Base-by-base conservation (phyloP, 2,329 filamentous ascomycete genomes). In the Colletotrichum noveboracense region DNA sequence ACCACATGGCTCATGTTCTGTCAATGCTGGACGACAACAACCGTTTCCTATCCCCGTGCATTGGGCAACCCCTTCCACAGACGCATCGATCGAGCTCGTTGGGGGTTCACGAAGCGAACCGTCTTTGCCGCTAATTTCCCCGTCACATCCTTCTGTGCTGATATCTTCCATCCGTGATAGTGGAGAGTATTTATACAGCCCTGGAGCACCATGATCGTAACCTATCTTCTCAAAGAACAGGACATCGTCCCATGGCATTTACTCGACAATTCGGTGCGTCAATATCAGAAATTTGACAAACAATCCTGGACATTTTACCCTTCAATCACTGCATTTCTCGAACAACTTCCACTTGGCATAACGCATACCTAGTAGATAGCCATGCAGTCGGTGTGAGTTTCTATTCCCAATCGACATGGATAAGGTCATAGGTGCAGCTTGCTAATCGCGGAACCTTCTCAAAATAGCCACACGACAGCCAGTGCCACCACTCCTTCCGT, bases 241-340 rank as follows among this genome's bases (percentile, higher is more conserved):
- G 38, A 43, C 38, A 43, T 43, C 38, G 8, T 43, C 2, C 5
- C 16, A 0, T 43, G 9, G 38, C 38, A 43, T 1, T 43, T n/a
- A 1, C 16, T n/a, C 2, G 16, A 0, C 2, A 6, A n/a, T n/a
- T 43, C 18, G 0, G 18, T 43, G 16, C 2, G 16, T 18, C 38
- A 43, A n/a, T 10, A 43, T 10, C 2, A 1, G 18, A n/a, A 5
- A n/a, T 3, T n/a, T 10, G 1, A 18, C 26, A 26, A 26, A 26
- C 5, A 26, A 26, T 26, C 26, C 26, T 26, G 26, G 6, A 28
- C 8, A 18, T 43, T 10, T 43, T 5, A 5, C 6, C 5, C 1
- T 3, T 43, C 38, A 43, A 18, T 4, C 3, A 43, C 38, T 43
- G 16, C 5, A n/a, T 43, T 43, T 18, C 16, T n/a, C 16, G 8